These are phyloP conservation scores for Berkeleyomyces basicola DNA, from an alignment of 2,329 filamentous ascomycete species.

Conservation along the genomic window DNA sequence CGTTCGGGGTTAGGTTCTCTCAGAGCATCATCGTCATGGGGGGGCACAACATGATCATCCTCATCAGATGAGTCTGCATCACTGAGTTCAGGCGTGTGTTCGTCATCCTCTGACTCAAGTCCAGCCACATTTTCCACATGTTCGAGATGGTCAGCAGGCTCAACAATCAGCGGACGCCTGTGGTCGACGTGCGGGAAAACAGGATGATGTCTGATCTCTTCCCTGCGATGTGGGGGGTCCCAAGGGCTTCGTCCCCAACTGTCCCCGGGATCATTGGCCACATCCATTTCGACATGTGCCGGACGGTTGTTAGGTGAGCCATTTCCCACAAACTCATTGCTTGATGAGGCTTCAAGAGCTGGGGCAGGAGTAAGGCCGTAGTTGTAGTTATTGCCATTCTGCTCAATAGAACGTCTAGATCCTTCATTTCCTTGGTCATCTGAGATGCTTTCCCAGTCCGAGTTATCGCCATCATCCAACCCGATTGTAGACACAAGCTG, in stretches of 20 bases:
- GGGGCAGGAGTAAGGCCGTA: background rate
- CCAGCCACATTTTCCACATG: conserved; percentile 12
- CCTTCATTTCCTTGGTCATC: conserved; percentile 1
- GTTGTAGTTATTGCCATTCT: background rate
- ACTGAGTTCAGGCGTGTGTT: conserved; percentile 9
- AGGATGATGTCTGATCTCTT: background rate
- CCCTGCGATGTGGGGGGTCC: background rate
- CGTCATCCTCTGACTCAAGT: conserved; percentile 12
- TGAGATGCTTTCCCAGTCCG: conserved; percentile 9
- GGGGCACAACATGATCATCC: background rate
- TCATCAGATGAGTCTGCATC: conserved; percentile 11
- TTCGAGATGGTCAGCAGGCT: conserved; percentile 4
- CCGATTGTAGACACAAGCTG: conserved; percentile 1
- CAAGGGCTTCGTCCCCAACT: background rate
- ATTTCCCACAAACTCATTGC: too few species aligned
- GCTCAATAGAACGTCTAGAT: background rate
- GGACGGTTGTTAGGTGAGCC: background rate
- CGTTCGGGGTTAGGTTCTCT: background rate
- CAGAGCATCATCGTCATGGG: background rate
- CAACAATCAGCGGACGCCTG: background rate
- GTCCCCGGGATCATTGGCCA: too few species aligned
- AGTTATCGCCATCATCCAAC: background rate
- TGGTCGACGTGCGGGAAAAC: background rate
- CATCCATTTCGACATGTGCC: too few species aligned
- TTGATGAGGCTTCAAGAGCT: too few species aligned